phyloP scores from a whole-genome alignment of 306 rosid genomes.

The Inga oerstediana region DNA sequence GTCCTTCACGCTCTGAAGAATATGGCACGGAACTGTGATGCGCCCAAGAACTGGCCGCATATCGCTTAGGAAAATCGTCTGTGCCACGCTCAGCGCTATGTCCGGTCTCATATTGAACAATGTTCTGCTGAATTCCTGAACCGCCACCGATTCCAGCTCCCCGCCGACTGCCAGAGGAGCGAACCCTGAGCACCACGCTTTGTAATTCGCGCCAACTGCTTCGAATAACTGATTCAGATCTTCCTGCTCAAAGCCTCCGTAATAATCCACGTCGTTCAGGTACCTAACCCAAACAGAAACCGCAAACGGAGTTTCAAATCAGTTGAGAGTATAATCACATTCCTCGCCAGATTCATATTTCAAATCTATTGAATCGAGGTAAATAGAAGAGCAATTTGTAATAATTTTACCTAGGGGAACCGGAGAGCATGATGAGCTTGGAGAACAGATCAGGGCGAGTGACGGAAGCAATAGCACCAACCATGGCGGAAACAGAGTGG shows the following conservation, averaged over 20 bases:
- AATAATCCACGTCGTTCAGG: constrained; percentile 66
- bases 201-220: constrained; percentile 64
- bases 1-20: constrained; percentile 46
- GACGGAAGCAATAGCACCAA: constrained; percentile 43
- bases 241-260: constrained; percentile 77
- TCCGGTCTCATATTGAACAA: constrained; percentile 55
- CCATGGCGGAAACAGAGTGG: constrained; percentile 48
- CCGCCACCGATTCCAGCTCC: constrained; percentile 77
- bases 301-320: neutral
- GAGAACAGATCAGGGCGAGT: constrained; percentile 47
- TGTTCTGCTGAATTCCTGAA: constrained; percentile 81
- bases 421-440: constrained; percentile 44
- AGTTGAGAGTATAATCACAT: neutral
- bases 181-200: constrained; percentile 83
- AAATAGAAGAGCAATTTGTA: neutral
- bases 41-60: constrained; percentile 41
- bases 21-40: constrained; percentile 46
- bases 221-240: constrained; percentile 67
- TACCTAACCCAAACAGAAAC: constrained; percentile 31
- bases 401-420: constrained; percentile 41
- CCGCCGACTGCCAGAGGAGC: constrained; percentile 84
- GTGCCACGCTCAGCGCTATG: constrained; percentile 45
- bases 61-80: constrained; percentile 44
- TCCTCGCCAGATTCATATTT: neutral
- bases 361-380: neutral